Conservation (phyloP, 306 rosid genomes). For the Cucurbita maxima region DNA sequence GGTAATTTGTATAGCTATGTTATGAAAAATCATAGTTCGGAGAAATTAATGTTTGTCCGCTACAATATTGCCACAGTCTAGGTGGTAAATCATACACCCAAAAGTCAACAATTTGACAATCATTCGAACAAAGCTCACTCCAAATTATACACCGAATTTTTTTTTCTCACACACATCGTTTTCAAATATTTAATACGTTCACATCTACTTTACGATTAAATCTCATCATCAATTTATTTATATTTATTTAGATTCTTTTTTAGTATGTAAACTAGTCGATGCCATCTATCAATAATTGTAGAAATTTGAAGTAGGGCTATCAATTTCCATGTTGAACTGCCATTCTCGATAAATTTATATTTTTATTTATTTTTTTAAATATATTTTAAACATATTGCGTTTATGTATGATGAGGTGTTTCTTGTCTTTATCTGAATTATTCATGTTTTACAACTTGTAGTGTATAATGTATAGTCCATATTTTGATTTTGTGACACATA, state of each 20-base stretch:
- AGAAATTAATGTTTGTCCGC: neutral
- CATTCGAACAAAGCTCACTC: neutral
- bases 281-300: too few species aligned
- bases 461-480: neutral
- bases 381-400: neutral
- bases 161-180: neutral
- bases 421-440: neutral
- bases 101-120: neutral
- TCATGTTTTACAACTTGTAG: neutral
- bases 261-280: too few species aligned
- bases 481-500: neutral
- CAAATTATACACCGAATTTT: neutral
- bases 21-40: neutral
- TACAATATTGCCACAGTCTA: neutral
- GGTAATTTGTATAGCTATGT: too few species aligned
- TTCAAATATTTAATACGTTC: neutral
- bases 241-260: too few species aligned
- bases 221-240: neutral
- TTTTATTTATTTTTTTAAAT: too few species aligned
- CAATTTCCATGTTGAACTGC: too few species aligned
- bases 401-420: neutral
- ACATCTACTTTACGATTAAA: neutral
- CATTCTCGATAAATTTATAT: too few species aligned
- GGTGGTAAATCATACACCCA: neutral
- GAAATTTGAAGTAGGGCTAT: too few species aligned